A percentile compares a stretch with the other conserved stretches of the same genome.
Evolutionary conservation across 2,329 filamentous ascomycete genomes (phyloP).

Genomic region (Didymella pinodella): DNA sequence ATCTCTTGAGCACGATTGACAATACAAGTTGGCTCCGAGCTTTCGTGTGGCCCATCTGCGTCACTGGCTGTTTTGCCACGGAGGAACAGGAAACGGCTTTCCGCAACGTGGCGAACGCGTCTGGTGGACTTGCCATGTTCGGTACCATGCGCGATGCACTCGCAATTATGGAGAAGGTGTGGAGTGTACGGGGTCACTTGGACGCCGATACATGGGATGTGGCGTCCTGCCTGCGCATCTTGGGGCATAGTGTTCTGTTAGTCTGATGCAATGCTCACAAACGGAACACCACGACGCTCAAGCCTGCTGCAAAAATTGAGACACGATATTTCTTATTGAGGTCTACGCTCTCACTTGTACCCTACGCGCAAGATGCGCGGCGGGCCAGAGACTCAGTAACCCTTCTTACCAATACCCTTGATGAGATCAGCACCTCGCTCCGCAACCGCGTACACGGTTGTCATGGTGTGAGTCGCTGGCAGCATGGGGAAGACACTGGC

Average conservation of each 20-base stretch:
- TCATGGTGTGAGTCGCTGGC: slow-evolving; percentile 32
- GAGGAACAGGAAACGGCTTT: not conserved
- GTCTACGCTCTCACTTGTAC: too few relatives aligned
- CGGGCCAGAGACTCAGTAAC: too few relatives aligned
- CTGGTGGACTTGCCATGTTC: not conserved
- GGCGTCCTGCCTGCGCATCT: not conserved
- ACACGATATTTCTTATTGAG: not conserved
- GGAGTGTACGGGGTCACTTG: slow-evolving; percentile 23
- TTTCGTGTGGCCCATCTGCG: not conserved
- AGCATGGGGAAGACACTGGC: slow-evolving; percentile 31
- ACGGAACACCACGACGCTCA: not conserved
- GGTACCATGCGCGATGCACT: slow-evolving; percentile 22
- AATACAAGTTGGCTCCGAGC: not conserved
- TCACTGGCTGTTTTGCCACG: not conserved
- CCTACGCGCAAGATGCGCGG: too few relatives aligned
- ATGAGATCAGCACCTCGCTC: slow-evolving; percentile 30
- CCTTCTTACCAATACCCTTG: not conserved
- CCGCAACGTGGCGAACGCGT: not conserved
- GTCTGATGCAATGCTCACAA: not conserved
- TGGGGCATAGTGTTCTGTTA: slow-evolving; percentile 4
- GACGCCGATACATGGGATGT: slow-evolving; percentile 10
- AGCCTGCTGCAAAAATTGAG: too few relatives aligned
- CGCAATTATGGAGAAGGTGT: slow-evolving; percentile 49
- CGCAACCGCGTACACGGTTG: slow-evolving; percentile 31
- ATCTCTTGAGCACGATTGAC: not conserved